These are phyloP conservation scores for Alternaria ethzedia DNA, from an alignment of 2,329 filamentous ascomycete species.

Conservation along the genomic window DNA sequence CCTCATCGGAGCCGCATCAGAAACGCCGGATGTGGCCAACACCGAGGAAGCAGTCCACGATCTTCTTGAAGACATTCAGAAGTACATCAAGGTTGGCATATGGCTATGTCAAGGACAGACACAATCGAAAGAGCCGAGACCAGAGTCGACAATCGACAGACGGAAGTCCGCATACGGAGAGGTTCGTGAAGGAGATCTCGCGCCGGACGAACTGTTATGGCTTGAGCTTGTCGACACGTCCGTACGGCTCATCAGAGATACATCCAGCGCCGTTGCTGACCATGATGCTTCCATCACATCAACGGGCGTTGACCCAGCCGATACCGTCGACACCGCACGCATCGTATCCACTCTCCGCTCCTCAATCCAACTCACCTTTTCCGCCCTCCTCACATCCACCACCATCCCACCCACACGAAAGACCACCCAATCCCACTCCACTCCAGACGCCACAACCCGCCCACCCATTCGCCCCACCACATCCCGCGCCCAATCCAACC, in stretches of 20 bases:
- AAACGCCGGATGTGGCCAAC: constrained; percentile 62
- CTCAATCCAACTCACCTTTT: constrained; percentile 89
- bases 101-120: constrained; percentile 93
- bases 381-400: constrained; percentile 78
- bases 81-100: constrained; percentile 90
- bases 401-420: constrained; percentile 36
- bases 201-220: constrained; percentile 69
- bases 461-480: constrained; percentile 29
- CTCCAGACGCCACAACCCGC: constrained; percentile 23
- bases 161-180: constrained; percentile 43
- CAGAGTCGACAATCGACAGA: constrained; percentile 48
- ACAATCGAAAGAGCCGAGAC: constrained; percentile 58
- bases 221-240: constrained; percentile 69
- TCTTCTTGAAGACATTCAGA: constrained; percentile 78
- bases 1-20: constrained; percentile 67
- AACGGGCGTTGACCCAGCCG: constrained; percentile 21
- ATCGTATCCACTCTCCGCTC: constrained; percentile 73
- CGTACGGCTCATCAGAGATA: constrained; percentile 60
- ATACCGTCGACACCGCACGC: constrained; percentile 62
- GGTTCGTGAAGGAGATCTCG: constrained; percentile 64
- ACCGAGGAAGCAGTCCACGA: constrained; percentile 73
- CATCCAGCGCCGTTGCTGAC: constrained; percentile 56
- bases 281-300: constrained; percentile 39
- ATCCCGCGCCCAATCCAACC: constrained; percentile 56
- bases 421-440: constrained; percentile 28